Evolutionary conservation across 345 rosid genomes (phyloP), one percentile per base, ranked within the genome.

Genomic region (Microcos paniculata): DNA sequence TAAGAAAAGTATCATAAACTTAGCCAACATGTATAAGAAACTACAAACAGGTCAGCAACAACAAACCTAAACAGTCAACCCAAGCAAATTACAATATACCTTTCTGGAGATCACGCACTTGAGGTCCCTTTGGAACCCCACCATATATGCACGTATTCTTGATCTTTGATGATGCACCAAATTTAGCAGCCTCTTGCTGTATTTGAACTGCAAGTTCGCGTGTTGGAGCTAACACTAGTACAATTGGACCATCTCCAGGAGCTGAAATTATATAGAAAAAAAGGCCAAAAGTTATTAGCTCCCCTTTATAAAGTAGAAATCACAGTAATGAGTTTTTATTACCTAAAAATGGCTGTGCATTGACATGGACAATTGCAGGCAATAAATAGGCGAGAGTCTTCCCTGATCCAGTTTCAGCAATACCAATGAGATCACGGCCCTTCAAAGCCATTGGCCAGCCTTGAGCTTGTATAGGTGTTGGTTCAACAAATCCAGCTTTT

Each of bases 391-490:
- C 94, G 66, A 96, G 86, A 42, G 99, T 96, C 90, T 94, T 96
- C 64, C 99, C 99, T 9, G 98, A 94, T 11, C 99, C 99, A 13
- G 99, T 96, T 87, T 94, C 99, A 59, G 98, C 99, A 82, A 94
- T 94, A 74, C 99, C 99, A 40, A 94, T 88, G 40, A 94, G 97
- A 82, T 94, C 99, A 74, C 99, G 96, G 10, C 99, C 99, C 78
- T 84, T 92, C 80, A 94, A 86, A 42, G 99, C 99, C 99, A 96
- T 96, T 73, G 99, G 99, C 99, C 98, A 96, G n/a, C 99, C 98
- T 79, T 96, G 99, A 75, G 99, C 83, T 83, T 96, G 99, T 80
- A 96, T 96, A 45, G 99, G 90, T 11, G 98, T 96, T 63, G 99
- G 99, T 72, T 94, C 98, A 33, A 85, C 84, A 84, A 96, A 96